Evolutionary conservation across 2,329 filamentous ascomycete genomes (phyloP).

Genomic region (Fusarium pininemorale): DNA sequence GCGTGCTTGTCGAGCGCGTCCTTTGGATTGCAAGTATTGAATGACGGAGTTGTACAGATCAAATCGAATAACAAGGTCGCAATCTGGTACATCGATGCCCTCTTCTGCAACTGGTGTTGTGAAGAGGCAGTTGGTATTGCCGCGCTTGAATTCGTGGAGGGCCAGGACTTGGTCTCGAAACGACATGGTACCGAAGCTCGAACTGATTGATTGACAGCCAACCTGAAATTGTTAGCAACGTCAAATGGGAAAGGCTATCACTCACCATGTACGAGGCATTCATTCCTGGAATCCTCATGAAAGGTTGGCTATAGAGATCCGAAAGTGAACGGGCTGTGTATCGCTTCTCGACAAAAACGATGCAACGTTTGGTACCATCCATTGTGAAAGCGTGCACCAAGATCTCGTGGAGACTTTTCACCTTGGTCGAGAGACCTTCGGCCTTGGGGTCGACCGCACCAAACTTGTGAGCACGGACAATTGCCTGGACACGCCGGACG

Average conservation of each 20-base stretch:
- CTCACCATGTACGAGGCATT: conserved; percentile 70
- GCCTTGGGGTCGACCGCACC: conserved; percentile 41
- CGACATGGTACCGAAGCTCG: conserved; percentile 69
- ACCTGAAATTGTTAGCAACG: conserved; percentile 38
- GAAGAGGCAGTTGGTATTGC: conserved; percentile 70
- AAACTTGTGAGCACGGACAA: conserved; percentile 65
- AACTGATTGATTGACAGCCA: conserved; percentile 42
- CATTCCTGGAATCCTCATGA: conserved; percentile 67
- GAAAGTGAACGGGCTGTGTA: conserved; percentile 79
- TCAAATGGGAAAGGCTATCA: background rate
- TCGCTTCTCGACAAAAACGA: conserved; percentile 85
- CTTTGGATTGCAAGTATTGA: conserved; percentile 92
- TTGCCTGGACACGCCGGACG: conserved; percentile 65
- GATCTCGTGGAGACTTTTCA: conserved; percentile 67
- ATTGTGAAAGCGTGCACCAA: conserved; percentile 72
- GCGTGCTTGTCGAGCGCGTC: conserved; percentile 79
- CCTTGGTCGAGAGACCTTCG: conserved; percentile 75
- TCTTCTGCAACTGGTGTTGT: conserved; percentile 75
- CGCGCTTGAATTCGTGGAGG: conserved; percentile 70
- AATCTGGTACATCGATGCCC: conserved; percentile 73
- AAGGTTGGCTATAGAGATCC: conserved; percentile 68
- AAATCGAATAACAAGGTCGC: conserved; percentile 77
- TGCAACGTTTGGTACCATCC: conserved; percentile 66
- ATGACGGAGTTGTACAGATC: conserved; percentile 91
- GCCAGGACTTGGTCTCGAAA: conserved; percentile 78